A percentile compares a stretch with the other conserved stretches of the same genome.
Evolutionary conservation across 2,329 filamentous ascomycete species (phyloP).

Genomic region (Cladosporium phlei): DNA sequence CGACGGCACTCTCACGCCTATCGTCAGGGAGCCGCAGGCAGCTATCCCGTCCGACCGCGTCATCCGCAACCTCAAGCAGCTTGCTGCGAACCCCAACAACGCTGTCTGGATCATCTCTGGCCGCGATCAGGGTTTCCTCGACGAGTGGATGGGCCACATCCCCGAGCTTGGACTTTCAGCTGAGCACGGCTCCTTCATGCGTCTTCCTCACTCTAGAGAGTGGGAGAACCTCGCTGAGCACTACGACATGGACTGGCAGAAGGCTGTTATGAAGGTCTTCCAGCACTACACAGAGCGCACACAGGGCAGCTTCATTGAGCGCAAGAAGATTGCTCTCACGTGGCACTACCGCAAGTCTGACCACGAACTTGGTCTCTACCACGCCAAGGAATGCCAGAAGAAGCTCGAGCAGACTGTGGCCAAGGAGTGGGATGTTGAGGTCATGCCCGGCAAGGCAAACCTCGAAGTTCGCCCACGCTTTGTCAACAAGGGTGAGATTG

Average conservation of each 20-base stretch:
- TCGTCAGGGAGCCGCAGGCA: conserved; percentile 84
- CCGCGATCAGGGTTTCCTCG: conserved; percentile 84
- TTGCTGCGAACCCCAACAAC: conserved; percentile 77
- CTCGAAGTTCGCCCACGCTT: conserved; percentile 94
- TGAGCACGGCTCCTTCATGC: conserved; percentile 94
- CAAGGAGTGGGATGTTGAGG: conserved; percentile 82
- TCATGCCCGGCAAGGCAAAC: conserved; percentile 96
- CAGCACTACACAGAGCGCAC: conserved; percentile 83
- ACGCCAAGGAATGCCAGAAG: conserved; percentile 75
- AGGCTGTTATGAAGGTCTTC: conserved; percentile 77
- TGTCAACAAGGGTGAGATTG: conserved; percentile 97
- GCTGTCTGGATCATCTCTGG: conserved; percentile 98
- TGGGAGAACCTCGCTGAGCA: conserved; percentile 89
- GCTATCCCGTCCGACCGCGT: conserved; percentile 83
- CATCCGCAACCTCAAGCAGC: conserved; percentile 69
- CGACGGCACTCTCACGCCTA: conserved; percentile 91
- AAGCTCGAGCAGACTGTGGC: conserved; percentile 72
- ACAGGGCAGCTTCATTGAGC: conserved; percentile 88
- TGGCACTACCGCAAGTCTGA: conserved; percentile 96
- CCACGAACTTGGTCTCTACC: conserved; percentile 74
- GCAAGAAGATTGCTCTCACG: conserved; percentile 87
- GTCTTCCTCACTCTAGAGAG: conserved; percentile 65
- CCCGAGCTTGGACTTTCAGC: conserved; percentile 85
- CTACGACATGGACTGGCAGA: conserved; percentile 89
- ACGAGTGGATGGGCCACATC: conserved; percentile 90